Evolutionary conservation across 1,284 basidiomycete genomes (phyloP).

Genomic region (Fistulina hepatica): DNA sequence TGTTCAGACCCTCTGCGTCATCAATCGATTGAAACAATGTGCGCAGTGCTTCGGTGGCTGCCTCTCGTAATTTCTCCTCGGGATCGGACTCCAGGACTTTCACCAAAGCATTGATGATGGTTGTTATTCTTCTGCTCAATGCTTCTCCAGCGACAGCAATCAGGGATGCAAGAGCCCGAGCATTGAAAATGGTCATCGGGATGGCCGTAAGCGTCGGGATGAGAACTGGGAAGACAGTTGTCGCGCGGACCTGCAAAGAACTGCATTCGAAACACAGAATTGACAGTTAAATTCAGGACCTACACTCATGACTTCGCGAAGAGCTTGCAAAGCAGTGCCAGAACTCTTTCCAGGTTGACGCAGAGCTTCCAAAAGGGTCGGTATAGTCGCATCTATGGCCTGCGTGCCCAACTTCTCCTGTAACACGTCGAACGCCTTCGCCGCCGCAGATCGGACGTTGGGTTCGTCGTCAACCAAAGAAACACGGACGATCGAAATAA

Average conservation of each 20-base stretch:
- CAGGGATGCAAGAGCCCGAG: slow-evolving; percentile 81
- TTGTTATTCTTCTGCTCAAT: slow-evolving; percentile 71
- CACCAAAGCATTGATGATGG: slow-evolving; percentile 69
- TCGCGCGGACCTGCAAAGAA: slow-evolving; percentile 62
- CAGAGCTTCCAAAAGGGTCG: slow-evolving; percentile 88
- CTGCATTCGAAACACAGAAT: slow-evolving; percentile 1
- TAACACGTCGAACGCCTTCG: slow-evolving; percentile 86
- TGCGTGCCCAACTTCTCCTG: slow-evolving; percentile 85
- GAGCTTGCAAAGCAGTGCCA: slow-evolving; percentile 88
- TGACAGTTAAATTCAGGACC: slow-evolving; percentile 21
- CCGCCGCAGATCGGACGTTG: slow-evolving; percentile 85
- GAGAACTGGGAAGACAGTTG: slow-evolving; percentile 95
- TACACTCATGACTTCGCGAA: slow-evolving; percentile 91
- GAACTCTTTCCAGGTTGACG: slow-evolving; percentile 84
- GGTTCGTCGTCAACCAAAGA: slow-evolving; percentile 86
- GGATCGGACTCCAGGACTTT: slow-evolving; percentile 55
- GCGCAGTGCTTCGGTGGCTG: slow-evolving; percentile 68
- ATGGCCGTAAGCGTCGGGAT: slow-evolving; percentile 86
- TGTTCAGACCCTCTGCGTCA: slow-evolving; percentile 81
- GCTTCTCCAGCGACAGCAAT: slow-evolving; percentile 91
- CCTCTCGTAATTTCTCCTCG: slow-evolving; percentile 59
- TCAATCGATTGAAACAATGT: slow-evolving; percentile 69
- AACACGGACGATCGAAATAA: slow-evolving; percentile 76
- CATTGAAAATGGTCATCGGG: slow-evolving; percentile 94
- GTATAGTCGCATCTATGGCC: slow-evolving; percentile 95